Percentiles rank a stretch among this genome's conserved stretches.
Evolutionary conservation across 768 basidiomycete species (phyloP).

Genomic region (Macrolepiota dolichaula): DNA sequence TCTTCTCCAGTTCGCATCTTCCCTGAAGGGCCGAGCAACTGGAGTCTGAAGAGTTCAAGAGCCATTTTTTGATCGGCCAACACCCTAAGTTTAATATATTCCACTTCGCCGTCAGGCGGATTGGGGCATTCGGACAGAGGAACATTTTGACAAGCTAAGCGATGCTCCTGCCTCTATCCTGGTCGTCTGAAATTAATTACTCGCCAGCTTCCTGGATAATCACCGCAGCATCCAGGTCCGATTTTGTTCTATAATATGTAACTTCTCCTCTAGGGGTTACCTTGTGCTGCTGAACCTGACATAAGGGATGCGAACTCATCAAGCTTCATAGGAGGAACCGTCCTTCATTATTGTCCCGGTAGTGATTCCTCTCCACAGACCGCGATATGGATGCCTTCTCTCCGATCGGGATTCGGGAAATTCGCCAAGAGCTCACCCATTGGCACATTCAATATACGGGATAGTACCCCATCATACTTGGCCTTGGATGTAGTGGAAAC

Average conservation of each 20-base stretch:
- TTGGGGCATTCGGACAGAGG: background rate
- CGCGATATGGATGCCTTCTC: background rate
- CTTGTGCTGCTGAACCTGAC: background rate
- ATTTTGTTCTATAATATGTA: background rate
- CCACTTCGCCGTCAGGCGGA: background rate
- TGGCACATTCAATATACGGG: background rate
- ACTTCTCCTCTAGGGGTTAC: background rate
- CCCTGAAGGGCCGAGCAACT: background rate
- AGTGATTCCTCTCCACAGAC: background rate
- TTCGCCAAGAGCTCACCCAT: background rate
- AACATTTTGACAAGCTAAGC: slow-evolving; percentile 4
- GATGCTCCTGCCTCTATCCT: background rate
- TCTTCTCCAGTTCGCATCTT: background rate
- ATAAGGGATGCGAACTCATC: background rate
- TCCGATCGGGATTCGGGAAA: background rate
- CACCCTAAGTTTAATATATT: background rate
- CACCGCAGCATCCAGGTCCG: background rate
- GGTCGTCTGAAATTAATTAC: no score
- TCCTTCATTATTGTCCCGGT: background rate
- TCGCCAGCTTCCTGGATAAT: background rate
- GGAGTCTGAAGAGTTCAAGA: background rate
- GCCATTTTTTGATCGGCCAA: background rate
- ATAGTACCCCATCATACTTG: background rate
- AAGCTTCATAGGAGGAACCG: background rate
- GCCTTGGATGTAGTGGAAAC: background rate